Conservation (phyloP, 176 grass and related monocot genomes). For the Elymus sibiricus region DNA sequence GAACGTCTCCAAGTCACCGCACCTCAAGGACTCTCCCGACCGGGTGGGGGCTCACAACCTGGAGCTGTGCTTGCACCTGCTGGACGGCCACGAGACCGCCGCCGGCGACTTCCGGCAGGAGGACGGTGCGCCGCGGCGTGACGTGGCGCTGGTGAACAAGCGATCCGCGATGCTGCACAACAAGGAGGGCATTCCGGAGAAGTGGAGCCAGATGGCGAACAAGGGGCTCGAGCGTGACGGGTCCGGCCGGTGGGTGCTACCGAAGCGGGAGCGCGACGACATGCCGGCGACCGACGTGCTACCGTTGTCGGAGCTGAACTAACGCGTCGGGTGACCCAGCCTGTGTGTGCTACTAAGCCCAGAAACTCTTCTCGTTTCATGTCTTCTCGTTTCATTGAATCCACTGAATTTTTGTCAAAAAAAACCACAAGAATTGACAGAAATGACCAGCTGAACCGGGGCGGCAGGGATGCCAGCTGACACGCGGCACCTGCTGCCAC, state of each 20-base stretch:
- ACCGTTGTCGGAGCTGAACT: not conserved
- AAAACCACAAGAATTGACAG: no score
- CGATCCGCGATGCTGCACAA: not conserved
- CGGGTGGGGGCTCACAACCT: constrained; percentile 27
- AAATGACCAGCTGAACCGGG: no score
- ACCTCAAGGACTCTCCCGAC: constrained; percentile 17
- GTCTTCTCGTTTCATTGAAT: no score
- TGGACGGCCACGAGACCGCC: not conserved
- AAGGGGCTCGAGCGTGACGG: not conserved
- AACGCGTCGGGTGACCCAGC: not conserved
- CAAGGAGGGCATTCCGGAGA: not conserved
- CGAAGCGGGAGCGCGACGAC: not conserved
- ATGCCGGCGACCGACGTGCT: not conserved
- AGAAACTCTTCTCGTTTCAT: not conserved
- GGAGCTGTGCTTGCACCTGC: constrained; percentile 34
- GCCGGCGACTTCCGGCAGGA: not conserved
- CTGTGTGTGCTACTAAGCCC: no score
- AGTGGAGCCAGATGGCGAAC: not conserved
- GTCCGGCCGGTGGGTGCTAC: not conserved
- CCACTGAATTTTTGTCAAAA: no score
- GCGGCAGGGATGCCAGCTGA: no score
- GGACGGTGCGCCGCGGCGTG: not conserved
- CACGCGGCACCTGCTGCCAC: no score
- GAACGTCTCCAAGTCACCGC: constrained; percentile 15
- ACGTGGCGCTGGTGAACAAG: not conserved